phyloP scores from a whole-genome alignment of 306 rosid genomes.

The Psophocarpus tetragonolobus region DNA sequence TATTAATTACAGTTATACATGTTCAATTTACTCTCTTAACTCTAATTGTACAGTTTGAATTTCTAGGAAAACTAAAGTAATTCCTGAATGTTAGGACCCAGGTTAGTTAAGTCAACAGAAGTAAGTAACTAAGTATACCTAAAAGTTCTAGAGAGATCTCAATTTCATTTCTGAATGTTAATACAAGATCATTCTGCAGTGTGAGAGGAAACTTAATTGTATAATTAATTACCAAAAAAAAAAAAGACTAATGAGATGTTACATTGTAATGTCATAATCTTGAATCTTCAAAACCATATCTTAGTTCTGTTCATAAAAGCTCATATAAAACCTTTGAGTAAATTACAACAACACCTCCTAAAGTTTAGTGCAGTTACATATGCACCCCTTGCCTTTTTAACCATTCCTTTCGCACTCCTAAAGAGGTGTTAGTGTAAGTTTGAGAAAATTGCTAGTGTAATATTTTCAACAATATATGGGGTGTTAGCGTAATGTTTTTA shows the following conservation, averaged over 20 bases:
- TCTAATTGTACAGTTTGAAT: background rate
- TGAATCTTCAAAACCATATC: background rate
- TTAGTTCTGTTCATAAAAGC: background rate
- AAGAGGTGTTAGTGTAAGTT: too few species aligned
- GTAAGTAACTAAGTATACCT: background rate
- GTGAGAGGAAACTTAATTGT: background rate
- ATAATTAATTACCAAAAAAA: background rate
- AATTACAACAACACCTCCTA: too few species aligned
- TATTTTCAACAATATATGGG: too few species aligned
- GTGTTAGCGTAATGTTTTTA: too few species aligned
- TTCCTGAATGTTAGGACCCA: background rate
- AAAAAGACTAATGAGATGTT: background rate
- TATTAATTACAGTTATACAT: background rate
- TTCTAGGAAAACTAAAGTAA: background rate
- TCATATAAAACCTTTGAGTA: background rate
- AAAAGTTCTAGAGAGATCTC: background rate
- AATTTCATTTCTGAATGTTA: background rate
- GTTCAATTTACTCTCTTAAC: background rate
- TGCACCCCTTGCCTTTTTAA: too few species aligned
- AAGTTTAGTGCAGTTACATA: too few species aligned
- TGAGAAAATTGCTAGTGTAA: too few species aligned
- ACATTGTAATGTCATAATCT: slow-evolving; percentile 4
- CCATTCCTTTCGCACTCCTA: too few species aligned
- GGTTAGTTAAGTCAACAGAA: background rate
- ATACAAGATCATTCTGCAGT: background rate